Percentiles rank a stretch among this genome's conserved stretches.
phyloP scores from a whole-genome alignment of 139 green algal genomes.

The Volvox africanus region DNA sequence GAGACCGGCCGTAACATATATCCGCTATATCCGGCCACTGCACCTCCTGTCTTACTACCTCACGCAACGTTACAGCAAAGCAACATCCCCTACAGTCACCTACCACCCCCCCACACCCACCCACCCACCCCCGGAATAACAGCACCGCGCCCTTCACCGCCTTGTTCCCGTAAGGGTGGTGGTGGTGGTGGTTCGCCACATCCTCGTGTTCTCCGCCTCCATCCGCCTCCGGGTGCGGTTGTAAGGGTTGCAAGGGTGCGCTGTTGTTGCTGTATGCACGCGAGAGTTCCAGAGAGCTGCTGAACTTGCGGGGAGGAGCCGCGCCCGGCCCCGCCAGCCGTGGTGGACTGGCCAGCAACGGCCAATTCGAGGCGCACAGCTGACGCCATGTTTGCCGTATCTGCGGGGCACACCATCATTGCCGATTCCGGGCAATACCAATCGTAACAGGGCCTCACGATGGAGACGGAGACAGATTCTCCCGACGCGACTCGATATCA shows the following conservation, averaged over 20 bases:
- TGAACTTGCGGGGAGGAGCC: background rate
- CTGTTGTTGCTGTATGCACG: background rate
- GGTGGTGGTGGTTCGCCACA: background rate
- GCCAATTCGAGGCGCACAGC: slow-evolving; percentile 9
- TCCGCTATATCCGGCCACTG: no score
- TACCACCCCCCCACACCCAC: background rate
- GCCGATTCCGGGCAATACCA: no score
- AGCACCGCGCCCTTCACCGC: slow-evolving; percentile 7
- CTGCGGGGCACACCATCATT: background rate
- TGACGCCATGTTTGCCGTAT: slow-evolving; percentile 34
- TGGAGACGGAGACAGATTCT: no score
- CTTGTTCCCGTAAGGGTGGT: background rate
- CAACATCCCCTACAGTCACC: no score
- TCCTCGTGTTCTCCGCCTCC: background rate
- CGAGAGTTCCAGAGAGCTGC: background rate
- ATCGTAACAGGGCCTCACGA: no score
- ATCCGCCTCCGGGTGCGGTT: background rate
- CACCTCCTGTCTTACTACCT: no score
- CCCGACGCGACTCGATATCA: no score
- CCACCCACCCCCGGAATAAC: slow-evolving; percentile 27
- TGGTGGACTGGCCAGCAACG: background rate
- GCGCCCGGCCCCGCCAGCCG: no score
- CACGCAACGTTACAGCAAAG: no score
- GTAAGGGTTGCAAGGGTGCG: background rate
- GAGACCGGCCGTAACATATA: no score